phyloP scores from a whole-genome alignment of 2,329 filamentous ascomycete species.

The Hymenoscyphus repandus region DNA sequence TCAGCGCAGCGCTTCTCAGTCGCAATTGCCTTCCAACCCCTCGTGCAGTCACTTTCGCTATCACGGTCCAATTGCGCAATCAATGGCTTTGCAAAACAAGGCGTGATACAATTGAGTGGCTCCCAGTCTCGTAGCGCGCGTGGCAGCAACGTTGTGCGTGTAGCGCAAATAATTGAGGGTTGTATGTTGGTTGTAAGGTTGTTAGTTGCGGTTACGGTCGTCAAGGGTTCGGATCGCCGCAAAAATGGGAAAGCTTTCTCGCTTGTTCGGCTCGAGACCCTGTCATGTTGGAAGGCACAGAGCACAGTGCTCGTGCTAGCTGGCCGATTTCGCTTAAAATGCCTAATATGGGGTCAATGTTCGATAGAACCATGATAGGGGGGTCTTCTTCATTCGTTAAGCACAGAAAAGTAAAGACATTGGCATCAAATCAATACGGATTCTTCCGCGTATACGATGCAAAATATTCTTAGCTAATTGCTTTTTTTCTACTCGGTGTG shows the following conservation, averaged over 20 bases:
- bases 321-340: conserved; percentile 5
- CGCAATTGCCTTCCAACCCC: too few species aligned
- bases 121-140: conserved; percentile 10
- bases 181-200: background rate
- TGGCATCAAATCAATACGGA: background rate
- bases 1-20: background rate
- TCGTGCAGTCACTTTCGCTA: background rate
- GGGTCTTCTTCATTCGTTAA: background rate
- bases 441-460: background rate
- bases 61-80: conserved; percentile 1
- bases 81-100: conserved; percentile 1
- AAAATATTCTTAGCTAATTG: background rate
- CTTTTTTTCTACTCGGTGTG: conserved; percentile 1
- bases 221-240: background rate
- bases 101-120: conserved; percentile 9
- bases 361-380: background rate
- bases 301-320: background rate
- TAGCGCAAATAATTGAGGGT: conserved; percentile 11
- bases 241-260: background rate
- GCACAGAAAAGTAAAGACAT: background rate
- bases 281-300: background rate
- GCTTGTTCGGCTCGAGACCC: too few species aligned
- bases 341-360: conserved; percentile 2
- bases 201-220: background rate
- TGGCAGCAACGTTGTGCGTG: conserved; percentile 21